Evolutionary conservation across 2,329 filamentous ascomycete species (phyloP), one percentile per base, ranked within the genome.

Genomic region (Canariomyces notabilis): DNA sequence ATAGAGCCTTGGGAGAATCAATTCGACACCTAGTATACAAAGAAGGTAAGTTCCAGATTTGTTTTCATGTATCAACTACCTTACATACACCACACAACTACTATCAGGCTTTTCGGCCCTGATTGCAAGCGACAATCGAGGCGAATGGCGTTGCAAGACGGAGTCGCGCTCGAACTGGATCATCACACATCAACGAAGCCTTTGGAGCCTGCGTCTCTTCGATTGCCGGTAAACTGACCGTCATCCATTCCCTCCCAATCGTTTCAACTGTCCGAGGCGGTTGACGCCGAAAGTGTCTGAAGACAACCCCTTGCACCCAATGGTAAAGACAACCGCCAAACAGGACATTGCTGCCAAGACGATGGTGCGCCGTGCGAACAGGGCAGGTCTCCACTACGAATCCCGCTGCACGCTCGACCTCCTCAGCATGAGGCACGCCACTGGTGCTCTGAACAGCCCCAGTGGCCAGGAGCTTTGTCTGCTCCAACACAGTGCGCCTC

Each of bases 271-370:
- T 23, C 38, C 29, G 26, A 37, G 26, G 47, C 49, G 48, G 54
- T 59, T 58, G 59, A 60, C 53, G 59, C 57, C 54, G 56, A 58
- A 57, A 54, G 53, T 58, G 59, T 62, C 51, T 54, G 56, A 29
- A 60, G 52, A 48, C 48, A 39, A 51, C 54, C 53, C 57, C 59
- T 54, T 34, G 18, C 23, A 23, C 41, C 51, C 42, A 49, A 45
- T 51, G 50, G 48, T 23, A 38, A 26, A 22, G 21, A n/a, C 33
- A 23, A 20, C 39, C 31, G 45, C 46, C 38, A 31, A 46, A 39
- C 33, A 36, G 50, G 49, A 45, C 48, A 50, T 44, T 45, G 46
- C 45, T 32, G 52, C 54, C 50, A 56, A 54, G 49, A 48, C 35
- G 32, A 52, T 39, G 44, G 51, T 48, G 42, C 40, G 33, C 50